A percentile compares a stretch with the other conserved stretches of the same genome.
These are phyloP conservation scores for Macrophomina phaseolina DNA, from an alignment of 2,329 filamentous ascomycete species.

Conservation along the genomic window DNA sequence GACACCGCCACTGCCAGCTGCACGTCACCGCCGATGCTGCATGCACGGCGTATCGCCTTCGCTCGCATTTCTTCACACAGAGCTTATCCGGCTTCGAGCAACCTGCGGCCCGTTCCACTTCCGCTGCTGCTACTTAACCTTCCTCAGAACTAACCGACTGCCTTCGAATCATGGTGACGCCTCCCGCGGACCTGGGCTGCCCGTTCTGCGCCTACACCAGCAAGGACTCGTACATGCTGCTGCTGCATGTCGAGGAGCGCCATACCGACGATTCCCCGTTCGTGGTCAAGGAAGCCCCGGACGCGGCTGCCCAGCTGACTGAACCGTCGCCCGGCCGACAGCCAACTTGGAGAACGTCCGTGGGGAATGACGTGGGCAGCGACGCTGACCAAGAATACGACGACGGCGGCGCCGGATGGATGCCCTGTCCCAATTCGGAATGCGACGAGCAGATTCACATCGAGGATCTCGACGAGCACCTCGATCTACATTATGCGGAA, in stretches of 20 bases:
- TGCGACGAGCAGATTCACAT: constrained; percentile 52
- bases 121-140: neutral
- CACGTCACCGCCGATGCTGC: constrained; percentile 1
- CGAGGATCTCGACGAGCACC: constrained; percentile 52
- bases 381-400: constrained; percentile 26
- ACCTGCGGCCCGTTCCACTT: neutral
- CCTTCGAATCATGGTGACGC: constrained; percentile 18
- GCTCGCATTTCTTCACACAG: neutral
- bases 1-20: constrained; percentile 11
- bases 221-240: constrained; percentile 37
- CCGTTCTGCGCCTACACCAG: constrained; percentile 19
- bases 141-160: neutral
- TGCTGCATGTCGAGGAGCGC: constrained; percentile 48
- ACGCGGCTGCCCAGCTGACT: constrained; percentile 28
- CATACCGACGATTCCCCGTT: constrained; percentile 48
- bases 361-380: constrained; percentile 31
- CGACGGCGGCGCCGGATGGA: constrained; percentile 35
- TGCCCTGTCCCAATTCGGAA: constrained; percentile 49
- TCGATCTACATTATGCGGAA: constrained; percentile 51
- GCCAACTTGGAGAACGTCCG: neutral
- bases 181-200: constrained; percentile 7
- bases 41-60: neutral
- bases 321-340: constrained; percentile 30
- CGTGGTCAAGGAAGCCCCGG: constrained; percentile 34
- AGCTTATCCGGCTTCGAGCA: neutral